Evolutionary conservation across 2,329 filamentous ascomycete species (phyloP), one percentile per base, ranked within the genome.

Genomic region (Macrophomina pseudophaseolina): DNA sequence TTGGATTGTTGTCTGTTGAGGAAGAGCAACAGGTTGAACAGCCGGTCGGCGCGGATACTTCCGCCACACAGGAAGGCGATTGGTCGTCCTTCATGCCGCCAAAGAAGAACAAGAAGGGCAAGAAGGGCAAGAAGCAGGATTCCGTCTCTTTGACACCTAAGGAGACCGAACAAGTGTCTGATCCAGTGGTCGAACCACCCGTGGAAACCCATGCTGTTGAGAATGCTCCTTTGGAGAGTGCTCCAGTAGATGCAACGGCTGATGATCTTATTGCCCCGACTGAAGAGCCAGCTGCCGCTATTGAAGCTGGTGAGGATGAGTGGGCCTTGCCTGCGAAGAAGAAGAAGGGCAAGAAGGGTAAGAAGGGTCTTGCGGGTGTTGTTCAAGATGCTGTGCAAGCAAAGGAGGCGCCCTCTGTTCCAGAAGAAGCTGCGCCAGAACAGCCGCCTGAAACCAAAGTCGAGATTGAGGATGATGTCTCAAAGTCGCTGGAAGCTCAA

Each of bases 271-370:
- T 30, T 2, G 32, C 51, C 12, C 11, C 28, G 11, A 32, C 35
- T 12, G 16, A 2, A 2, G 35, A 60, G 16, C 32, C 23, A 14
- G 28, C n/a, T 18, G 18, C 48, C 5, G n/a, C 48, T 3, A 48
- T 58, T 6, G 64, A 66, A 38, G 51, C 48, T 30, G 56, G 38
- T 5, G 65, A 66, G n/a, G 66, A 68, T 9, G 65, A 71, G 23
- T 62, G 40, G 63, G 65, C 68, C 32, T 38, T 59, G 12, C 23
- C 64, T 12, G 44, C 40, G 33, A 51, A 49, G 58, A 72, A 71
- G 69, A 74, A 73, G 49, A 71, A 70, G 53, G 68, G 32, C 11
- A 23, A 23, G 23, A 23, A 23, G 23, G 23, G 23, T 3, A 71
- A 71, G 66, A 68, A 68, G 33, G 28, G 40, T 30, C 32, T 42